phyloP scores from a whole-genome alignment of 805 yeast species.

The Barnettozyma pratensis region DNA sequence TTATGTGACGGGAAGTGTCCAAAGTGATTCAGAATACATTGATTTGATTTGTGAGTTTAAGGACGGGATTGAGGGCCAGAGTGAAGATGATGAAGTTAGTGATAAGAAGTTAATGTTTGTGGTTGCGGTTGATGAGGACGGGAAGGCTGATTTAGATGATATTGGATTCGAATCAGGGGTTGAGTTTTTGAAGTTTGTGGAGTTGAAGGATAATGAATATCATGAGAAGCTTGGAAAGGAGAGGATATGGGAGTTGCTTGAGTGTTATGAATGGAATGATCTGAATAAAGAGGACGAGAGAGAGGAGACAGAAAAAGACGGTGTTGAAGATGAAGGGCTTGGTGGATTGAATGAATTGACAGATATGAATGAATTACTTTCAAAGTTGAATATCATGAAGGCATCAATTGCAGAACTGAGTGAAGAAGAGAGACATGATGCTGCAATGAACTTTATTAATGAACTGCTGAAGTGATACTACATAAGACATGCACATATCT shows the following conservation, averaged over 20 bases:
- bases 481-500: no score
- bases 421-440: conserved; percentile 7
- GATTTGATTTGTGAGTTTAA: no score
- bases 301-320: background rate
- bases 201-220: conserved; percentile 37
- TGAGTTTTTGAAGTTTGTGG: conserved; percentile 35
- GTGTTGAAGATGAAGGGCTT: background rate
- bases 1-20: conserved; percentile 12
- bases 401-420: conserved; percentile 2
- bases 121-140: background rate
- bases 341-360: background rate
- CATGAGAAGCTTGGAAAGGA: conserved; percentile 38
- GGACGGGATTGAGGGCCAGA: background rate
- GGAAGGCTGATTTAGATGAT: conserved; percentile 5
- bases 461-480: background rate
- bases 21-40: background rate
- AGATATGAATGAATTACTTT: conserved; percentile 11
- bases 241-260: conserved; percentile 41
- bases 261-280: conserved; percentile 43
- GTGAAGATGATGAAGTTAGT: background rate
- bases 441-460: conserved; percentile 11
- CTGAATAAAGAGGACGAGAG: background rate
- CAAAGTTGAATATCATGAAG: conserved; percentile 7
- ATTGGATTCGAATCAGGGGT: conserved; percentile 27
- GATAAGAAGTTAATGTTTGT: background rate